Evolutionary conservation across 1,139 yeast genomes (phyloP).

Genomic region (Wickerhamomyces sp.): DNA sequence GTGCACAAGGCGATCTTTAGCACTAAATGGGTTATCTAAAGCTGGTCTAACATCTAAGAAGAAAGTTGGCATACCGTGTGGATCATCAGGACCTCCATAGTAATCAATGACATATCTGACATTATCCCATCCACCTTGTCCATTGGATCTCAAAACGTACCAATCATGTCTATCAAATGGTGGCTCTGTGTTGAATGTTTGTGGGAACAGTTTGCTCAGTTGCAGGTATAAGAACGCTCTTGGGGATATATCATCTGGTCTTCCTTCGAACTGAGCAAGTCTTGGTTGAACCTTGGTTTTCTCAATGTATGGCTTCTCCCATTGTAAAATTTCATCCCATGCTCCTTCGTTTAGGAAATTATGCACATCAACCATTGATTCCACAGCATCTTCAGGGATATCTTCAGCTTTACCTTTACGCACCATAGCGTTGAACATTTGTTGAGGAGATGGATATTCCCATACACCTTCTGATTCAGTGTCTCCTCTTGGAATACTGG

Average conservation of each 20-base stretch:
- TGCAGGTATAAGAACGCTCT: constrained; percentile 69
- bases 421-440: constrained; percentile 96
- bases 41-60: constrained; percentile 95
- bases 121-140: constrained; percentile 44
- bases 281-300: constrained; percentile 62
- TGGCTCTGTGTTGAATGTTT: constrained; percentile 65
- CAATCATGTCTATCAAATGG: constrained; percentile 99
- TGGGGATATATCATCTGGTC: constrained; percentile 87
- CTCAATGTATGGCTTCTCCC: constrained; percentile 70
- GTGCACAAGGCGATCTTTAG: constrained; percentile 58
- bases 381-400: constrained; percentile 92
- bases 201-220: constrained; percentile 69
- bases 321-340: constrained; percentile 87
- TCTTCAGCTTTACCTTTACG: constrained; percentile 82
- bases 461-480: constrained; percentile 48
- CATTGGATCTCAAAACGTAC: constrained; percentile 70
- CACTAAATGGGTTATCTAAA: constrained; percentile 60
- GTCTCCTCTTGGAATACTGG: constrained; percentile 84
- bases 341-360: constrained; percentile 97
- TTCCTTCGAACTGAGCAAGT: constrained; percentile 81
- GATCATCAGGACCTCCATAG: constrained; percentile 91
- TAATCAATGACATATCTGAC: constrained; percentile 93
- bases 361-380: constrained; percentile 95
- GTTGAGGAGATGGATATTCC: constrained; percentile 99
- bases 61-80: constrained; percentile 84